Conservation (phyloP, 2,329 filamentous ascomycete species). For the Thelonectria discophora region DNA sequence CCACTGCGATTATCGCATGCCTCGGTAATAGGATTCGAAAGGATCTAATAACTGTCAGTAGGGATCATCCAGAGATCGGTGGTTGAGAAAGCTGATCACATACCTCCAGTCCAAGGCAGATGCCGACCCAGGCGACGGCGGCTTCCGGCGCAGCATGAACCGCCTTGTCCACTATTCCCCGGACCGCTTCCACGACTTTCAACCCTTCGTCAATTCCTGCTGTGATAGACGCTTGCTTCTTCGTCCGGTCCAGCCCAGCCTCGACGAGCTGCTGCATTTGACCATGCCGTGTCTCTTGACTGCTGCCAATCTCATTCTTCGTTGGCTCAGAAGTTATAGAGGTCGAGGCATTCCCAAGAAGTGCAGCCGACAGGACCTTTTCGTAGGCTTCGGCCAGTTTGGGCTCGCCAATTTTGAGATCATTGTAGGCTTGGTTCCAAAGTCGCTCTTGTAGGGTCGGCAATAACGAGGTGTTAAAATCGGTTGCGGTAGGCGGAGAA, state of each 20-base stretch:
- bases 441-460: not conserved
- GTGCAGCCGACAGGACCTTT: conserved; percentile 28
- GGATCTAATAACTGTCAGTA: conserved; percentile 37
- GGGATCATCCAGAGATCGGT: not conserved
- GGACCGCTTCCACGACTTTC: conserved; percentile 1
- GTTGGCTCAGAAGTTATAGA: too few relatives aligned
- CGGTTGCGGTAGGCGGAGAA: not conserved
- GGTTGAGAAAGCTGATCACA: conserved; percentile 22
- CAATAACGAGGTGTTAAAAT: not conserved
- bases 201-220: conserved; percentile 1
- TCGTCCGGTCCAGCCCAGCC: conserved; percentile 12
- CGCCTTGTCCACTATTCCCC: conserved; percentile 25
- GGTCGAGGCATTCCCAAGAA: conserved; percentile 9
- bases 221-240: too few relatives aligned
- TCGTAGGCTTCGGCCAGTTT: conserved; percentile 35
- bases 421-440: too few relatives aligned
- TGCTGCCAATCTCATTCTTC: conserved; percentile 6
- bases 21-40: conserved; percentile 43
- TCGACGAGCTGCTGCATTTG: conserved; percentile 24
- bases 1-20: conserved; percentile 43
- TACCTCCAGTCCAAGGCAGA: too few relatives aligned
- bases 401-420: conserved; percentile 25
- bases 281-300: not conserved
- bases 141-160: conserved; percentile 41
- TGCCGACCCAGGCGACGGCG: too few relatives aligned